These are phyloP conservation scores for Fraxinus nigra DNA, from an alignment of 305 asterid genomes.

Conservation along the genomic window DNA sequence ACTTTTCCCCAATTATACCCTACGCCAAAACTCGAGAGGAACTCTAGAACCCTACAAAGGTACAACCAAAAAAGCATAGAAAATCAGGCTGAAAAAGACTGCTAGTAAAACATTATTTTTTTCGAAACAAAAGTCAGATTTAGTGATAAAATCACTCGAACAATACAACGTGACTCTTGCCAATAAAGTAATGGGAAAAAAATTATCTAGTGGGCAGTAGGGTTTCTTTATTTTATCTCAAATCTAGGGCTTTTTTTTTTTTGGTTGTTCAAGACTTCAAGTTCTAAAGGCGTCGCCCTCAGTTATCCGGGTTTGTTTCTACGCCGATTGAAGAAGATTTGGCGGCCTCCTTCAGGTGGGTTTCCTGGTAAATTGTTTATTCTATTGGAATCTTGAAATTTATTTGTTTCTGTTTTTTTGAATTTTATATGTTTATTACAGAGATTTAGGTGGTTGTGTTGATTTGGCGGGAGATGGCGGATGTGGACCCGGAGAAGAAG, in stretches of 20 bases:
- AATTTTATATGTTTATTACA: conserved; percentile 5
- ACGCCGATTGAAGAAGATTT: background rate
- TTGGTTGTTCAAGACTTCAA: background rate
- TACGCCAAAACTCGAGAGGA: conserved; percentile 20
- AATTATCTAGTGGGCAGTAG: conserved; percentile 30
- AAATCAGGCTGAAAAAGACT: conserved; percentile 32
- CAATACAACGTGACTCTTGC: background rate
- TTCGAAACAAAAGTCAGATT: background rate
- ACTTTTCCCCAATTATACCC: background rate
- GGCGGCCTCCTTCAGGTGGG: conserved; percentile 3
- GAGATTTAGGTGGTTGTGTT: conserved; percentile 24
- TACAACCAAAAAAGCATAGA: conserved; percentile 3
- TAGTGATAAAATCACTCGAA: background rate
- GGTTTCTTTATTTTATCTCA: conserved; percentile 37
- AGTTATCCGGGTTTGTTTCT: conserved; percentile 12
- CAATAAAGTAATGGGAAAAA: conserved; percentile 23
- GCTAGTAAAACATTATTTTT: background rate
- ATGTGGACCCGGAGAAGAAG: conserved; percentile 56
- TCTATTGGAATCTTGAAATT: background rate
- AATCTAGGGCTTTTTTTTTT: conserved; percentile 19
- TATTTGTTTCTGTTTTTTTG: conserved; percentile 10
- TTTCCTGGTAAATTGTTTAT: conserved; percentile 33
- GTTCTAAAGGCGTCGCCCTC: conserved; percentile 27
- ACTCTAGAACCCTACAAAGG: conserved; percentile 17
- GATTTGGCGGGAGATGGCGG: conserved; percentile 66